Percentiles rank a stretch among this genome's conserved stretches.
phyloP scores from a whole-genome alignment of 139 green algal species.

The Mychonastes homosphaera region DNA sequence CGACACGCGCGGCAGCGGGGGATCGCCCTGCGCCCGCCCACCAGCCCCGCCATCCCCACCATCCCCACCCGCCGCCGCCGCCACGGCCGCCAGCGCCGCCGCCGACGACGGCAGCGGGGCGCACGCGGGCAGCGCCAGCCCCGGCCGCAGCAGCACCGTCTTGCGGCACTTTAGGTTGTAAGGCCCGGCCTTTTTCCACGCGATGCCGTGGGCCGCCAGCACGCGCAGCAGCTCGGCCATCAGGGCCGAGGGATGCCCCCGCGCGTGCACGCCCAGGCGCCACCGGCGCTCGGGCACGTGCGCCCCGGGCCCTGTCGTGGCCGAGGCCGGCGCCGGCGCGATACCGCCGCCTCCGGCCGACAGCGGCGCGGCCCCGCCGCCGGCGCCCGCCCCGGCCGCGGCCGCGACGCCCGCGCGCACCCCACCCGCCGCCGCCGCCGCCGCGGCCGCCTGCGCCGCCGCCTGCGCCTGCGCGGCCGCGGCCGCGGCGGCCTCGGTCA shows the following conservation, averaged over 20 bases:
- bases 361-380: not conserved
- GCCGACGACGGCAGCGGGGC: too few relatives aligned
- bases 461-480: constrained; percentile 11
- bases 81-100: too few relatives aligned
- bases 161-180: constrained; percentile 91
- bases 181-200: constrained; percentile 87
- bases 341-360: not conserved
- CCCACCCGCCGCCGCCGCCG: not conserved
- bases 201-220: constrained; percentile 10
- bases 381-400: not conserved
- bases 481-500: constrained; percentile 29
- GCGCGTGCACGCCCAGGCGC: constrained; percentile 61
- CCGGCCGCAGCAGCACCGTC: constrained; percentile 11
- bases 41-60: too few relatives aligned
- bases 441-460: constrained; percentile 8
- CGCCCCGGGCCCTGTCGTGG: constrained; percentile 2
- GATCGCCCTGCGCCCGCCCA: too few relatives aligned
- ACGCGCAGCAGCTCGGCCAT: constrained; percentile 60
- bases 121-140: too few relatives aligned
- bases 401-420: not conserved
- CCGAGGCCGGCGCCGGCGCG: not conserved
- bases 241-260: constrained; percentile 65
- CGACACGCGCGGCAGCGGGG: too few relatives aligned
- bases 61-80: too few relatives aligned
- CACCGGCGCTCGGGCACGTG: constrained; percentile 83